These are phyloP conservation scores for Pseudozyma pruni DNA, from an alignment of 1,284 basidiomycete species.

Conservation along the genomic window DNA sequence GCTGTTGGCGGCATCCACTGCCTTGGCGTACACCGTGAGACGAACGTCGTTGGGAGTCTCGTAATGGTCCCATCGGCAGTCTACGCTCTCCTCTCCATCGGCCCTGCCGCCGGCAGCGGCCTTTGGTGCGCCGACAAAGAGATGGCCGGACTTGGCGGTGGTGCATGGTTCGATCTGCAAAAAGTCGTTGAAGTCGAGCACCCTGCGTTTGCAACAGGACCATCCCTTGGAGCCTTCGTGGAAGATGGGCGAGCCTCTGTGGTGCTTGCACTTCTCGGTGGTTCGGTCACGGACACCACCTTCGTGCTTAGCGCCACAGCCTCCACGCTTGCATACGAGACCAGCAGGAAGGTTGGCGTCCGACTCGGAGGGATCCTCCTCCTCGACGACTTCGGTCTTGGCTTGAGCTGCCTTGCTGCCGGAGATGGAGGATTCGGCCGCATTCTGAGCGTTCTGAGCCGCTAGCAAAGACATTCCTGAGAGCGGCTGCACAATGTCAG, in stretches of 20 bases:
- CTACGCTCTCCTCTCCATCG: slow-evolving; percentile 41
- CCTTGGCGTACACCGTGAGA: slow-evolving; percentile 64
- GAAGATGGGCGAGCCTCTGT: slow-evolving; percentile 64
- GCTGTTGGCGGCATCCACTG: slow-evolving; percentile 48
- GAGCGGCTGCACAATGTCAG: slow-evolving; percentile 34
- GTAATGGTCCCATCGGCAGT: slow-evolving; percentile 66
- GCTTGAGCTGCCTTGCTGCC: slow-evolving; percentile 7
- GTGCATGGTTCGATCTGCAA: slow-evolving; percentile 64
- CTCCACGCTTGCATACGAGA: slow-evolving; percentile 50
- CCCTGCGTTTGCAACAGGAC: slow-evolving; percentile 64
- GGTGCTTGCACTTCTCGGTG: slow-evolving; percentile 57
- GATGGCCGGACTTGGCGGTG: slow-evolving; percentile 54
- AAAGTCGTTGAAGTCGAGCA: slow-evolving; percentile 66
- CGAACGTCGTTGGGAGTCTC: slow-evolving; percentile 64
- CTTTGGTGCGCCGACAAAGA: slow-evolving; percentile 53
- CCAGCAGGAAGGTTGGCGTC: slow-evolving; percentile 35
- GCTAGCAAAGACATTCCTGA: slow-evolving; percentile 39
- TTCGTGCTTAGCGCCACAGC: slow-evolving; percentile 42
- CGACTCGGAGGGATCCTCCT: slow-evolving; percentile 28
- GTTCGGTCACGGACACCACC: slow-evolving; percentile 39
- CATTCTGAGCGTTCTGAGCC: slow-evolving; percentile 29
- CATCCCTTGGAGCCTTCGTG: slow-evolving; percentile 67
- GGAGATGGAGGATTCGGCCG: slow-evolving; percentile 13
- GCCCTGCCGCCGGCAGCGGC: slow-evolving; percentile 4
- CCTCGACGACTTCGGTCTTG: slow-evolving; percentile 26